Base-by-base conservation (phyloP, 1,284 basidiomycete species). In the Moesziomyces globuligerus region DNA sequence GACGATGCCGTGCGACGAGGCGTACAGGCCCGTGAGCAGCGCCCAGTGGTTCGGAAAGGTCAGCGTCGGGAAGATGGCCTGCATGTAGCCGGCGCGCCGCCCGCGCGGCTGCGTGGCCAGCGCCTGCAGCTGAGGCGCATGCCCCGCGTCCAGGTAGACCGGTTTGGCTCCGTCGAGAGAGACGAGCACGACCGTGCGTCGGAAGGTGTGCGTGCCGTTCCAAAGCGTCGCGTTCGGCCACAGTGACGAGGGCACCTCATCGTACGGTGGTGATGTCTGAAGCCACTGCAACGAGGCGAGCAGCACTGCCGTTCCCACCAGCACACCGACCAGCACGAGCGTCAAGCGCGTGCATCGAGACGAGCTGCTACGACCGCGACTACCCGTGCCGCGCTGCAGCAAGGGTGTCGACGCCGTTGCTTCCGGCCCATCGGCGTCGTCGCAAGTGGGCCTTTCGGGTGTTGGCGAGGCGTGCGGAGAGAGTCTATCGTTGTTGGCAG, bases 121-220 rank as follows among this genome's bases (percentile, higher is more conserved):
- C 9, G 49, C 15, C 11, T 37, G 83, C 17, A 94, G 83, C 80
- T 92, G 88, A 0, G 92, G 91, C 1, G 92, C 93, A 26, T 93
- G 83, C 0, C 89, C 90, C 49, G 91, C 86, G 78, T 92, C 89
- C 37, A 94, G 86, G 78, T 94, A 94, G 76, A 91, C 89, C 38
- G 92, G 90, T 90, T 91, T 86, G 39, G 93, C 84, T 0, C 92
- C 92, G 79, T 94, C 92, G 39, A 94, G 91, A 28, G 91, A 93
- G 21, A 94, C 88, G 46, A 94, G 86, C 21, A 94, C 80, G 15
- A 93, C 90, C 0, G 91, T 94, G 71, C 88, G 46, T 1, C 53
- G 60, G 39, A 72, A 75, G 7, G 44, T n/a, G 18, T 72, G 72
- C 10, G 72, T 75, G 13, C 69, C 64, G 40, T 75, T 75, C 32